Base-by-base conservation (phyloP, 208 protist species). In the Trypanosoma boissoni region DNA sequence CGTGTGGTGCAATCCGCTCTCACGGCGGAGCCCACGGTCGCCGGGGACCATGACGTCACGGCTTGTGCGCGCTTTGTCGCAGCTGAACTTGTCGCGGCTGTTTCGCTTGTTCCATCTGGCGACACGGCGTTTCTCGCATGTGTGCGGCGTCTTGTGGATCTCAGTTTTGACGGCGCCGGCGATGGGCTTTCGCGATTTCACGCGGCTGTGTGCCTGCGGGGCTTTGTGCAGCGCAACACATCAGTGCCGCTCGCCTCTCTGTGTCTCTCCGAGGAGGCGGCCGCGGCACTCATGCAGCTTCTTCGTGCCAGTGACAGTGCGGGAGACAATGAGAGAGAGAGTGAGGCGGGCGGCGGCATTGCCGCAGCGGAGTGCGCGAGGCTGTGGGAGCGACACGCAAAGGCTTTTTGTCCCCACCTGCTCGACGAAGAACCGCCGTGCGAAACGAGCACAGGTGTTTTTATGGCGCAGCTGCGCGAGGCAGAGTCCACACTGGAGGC, bases 111-210 rank as follows among this genome's bases (percentile, higher is more conserved):
- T 4, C 68, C 63, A 2, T 51, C 28, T 79, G 55, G 58, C 8
- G 79, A 86, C 31, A 57, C 71, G 29, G 63, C 77, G 28, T 67
- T 84, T 52, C 32, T 83, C 31, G 76, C 72, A 12, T 86, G 73
- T 32, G 44, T 90, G 31, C 83, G 79, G 4, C 76, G 83, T 7
- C 84, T 80, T 67, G 77, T 82, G 3, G 73, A 83, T 18, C 49
- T 90, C 3, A 63, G 64, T 34, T 73, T 81, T 39, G 59, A 28
- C 28, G 36, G 14, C 31, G 24, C 27, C 14, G n/a, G n/a, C n/a
- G 48, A 55, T 23, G 58, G 50, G 28, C 50, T 68, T 16, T 23
- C 31, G 20, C 21, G 44, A 36, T 63, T 53, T 37, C 58, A 73
- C 29, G 71, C 69, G 12, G 67, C 76, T 20, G 43, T 63, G 16